These are phyloP conservation scores for Berberis thunbergii DNA, from an alignment of 164 flowering plant genomes.

Conservation along the genomic window DNA sequence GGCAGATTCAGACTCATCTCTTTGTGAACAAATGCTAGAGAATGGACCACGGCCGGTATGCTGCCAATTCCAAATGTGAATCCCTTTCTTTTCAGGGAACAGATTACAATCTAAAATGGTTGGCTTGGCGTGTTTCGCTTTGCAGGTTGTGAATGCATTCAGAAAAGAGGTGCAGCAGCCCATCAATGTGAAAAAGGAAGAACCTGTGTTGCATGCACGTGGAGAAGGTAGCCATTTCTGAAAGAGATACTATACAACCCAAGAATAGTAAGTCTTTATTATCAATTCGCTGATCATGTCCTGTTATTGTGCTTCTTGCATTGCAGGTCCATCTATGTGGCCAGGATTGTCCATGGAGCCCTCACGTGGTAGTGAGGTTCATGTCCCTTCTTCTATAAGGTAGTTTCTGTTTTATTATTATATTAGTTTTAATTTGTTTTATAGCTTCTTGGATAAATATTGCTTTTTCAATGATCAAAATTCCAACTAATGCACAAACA, in stretches of 20 bases:
- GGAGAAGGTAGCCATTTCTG: too few species aligned
- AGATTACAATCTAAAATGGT: neutral
- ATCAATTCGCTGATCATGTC: neutral
- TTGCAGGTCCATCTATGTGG: conserved; percentile 26
- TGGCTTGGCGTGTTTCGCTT: conserved; percentile 6
- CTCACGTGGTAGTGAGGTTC: conserved; percentile 12
- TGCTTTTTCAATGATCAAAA: neutral
- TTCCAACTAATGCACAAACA: neutral
- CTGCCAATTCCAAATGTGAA: conserved; percentile 3
- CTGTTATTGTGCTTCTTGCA: conserved; percentile 2
- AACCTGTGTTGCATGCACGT: too few species aligned
- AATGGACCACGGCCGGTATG: conserved; percentile 23
- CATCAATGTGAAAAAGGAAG: too few species aligned
- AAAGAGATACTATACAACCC: too few species aligned
- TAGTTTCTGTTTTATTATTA: conserved; percentile 11
- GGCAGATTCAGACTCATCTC: conserved; percentile 7
- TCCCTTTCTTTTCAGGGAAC: neutral
- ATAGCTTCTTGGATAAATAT: neutral
- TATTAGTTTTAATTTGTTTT: neutral
- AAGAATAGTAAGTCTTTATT: neutral
- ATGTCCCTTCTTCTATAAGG: conserved; percentile 14
- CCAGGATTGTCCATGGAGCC: conserved; percentile 26
- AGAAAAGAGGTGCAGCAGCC: too few species aligned
- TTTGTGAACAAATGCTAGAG: conserved; percentile 15
- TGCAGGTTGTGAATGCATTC: conserved; percentile 8